A percentile compares a stretch with the other conserved stretches of the same genome.
Evolutionary conservation across 2,329 filamentous ascomycete genomes (phyloP).

Genomic region (Xylariaceae sp.): DNA sequence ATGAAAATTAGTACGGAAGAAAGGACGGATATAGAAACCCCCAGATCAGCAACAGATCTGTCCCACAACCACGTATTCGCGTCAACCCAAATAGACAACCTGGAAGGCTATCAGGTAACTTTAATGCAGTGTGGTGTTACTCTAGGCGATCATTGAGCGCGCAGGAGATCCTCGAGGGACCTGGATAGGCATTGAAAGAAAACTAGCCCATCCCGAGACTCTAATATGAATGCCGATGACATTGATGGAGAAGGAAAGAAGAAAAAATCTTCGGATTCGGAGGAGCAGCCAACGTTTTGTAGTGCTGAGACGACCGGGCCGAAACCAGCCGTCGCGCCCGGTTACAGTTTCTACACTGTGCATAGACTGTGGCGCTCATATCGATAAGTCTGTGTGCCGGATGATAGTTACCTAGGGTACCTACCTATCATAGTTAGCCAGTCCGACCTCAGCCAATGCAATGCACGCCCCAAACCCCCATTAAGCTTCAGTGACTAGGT

Average conservation of each 20-base stretch:
- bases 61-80: slow-evolving; percentile 39
- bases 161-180: slow-evolving; percentile 74
- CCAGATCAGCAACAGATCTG: slow-evolving; percentile 23
- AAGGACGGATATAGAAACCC: neutral
- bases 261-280: slow-evolving; percentile 23
- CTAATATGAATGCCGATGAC: slow-evolving; percentile 93
- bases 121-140: slow-evolving; percentile 66
- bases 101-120: slow-evolving; percentile 56
- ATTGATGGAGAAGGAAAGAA: slow-evolving; percentile 57
- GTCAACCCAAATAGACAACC: slow-evolving; percentile 37
- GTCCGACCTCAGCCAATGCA: no score
- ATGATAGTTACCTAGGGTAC: no score
- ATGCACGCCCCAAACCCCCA: no score
- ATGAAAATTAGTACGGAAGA: neutral
- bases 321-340: slow-evolving; percentile 23
- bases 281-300: slow-evolving; percentile 11
- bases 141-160: slow-evolving; percentile 99
- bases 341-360: no score
- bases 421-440: no score
- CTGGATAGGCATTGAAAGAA: slow-evolving; percentile 84
- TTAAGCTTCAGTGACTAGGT: neutral
- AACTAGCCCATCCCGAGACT: slow-evolving; percentile 88
- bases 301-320: neutral
- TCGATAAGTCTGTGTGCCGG: no score
- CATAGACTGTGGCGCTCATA: no score